Evolutionary conservation across 73 alveolate genomes (phyloP).

Genomic region (Paramecium primaurelia): DNA sequence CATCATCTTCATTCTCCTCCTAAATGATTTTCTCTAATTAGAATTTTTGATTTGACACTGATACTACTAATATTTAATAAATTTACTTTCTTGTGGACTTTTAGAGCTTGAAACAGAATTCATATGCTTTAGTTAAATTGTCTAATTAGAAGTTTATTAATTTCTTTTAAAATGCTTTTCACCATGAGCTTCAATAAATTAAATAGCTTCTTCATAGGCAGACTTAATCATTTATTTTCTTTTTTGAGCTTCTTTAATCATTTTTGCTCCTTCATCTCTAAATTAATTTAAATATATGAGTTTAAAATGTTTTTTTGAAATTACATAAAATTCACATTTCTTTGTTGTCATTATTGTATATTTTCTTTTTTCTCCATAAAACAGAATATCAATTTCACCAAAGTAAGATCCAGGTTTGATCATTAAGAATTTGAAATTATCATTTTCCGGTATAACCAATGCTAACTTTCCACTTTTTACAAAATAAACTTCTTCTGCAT

Average conservation of each 20-base stretch:
- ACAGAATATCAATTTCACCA: constrained; percentile 74
- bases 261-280: neutral
- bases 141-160: neutral
- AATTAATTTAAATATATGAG: neutral
- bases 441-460: constrained; percentile 59
- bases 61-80: neutral
- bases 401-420: constrained; percentile 70
- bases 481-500: constrained; percentile 69
- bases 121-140: neutral
- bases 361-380: constrained; percentile 51
- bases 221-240: neutral
- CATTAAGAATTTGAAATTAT: constrained; percentile 49
- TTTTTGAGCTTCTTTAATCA: neutral
- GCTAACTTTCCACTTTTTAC: constrained; percentile 67
- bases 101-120: neutral
- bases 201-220: neutral
- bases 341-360: constrained; percentile 28
- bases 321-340: constrained; percentile 23
- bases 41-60: neutral
- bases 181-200: neutral
- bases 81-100: neutral
- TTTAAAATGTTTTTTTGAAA: neutral
- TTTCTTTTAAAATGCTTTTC: neutral
- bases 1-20: constrained; percentile 21
- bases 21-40: neutral